These are phyloP conservation scores for Musa acuminata DNA, from an alignment of 176 grass and related monocot species.

Conservation along the genomic window DNA sequence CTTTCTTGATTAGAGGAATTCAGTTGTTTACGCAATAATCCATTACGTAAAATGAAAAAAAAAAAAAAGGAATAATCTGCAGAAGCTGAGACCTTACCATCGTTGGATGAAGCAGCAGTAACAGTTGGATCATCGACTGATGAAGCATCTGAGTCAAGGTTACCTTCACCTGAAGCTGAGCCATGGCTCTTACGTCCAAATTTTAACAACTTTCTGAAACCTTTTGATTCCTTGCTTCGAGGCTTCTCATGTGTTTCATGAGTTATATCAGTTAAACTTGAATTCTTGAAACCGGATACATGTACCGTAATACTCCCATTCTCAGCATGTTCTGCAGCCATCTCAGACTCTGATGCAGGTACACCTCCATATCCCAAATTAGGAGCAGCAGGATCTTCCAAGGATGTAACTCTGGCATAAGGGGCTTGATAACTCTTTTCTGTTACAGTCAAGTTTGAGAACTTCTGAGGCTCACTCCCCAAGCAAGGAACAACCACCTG, in stretches of 20 bases:
- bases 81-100: slow-evolving; percentile 47
- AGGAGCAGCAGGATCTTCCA: slow-evolving; percentile 39
- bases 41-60: background rate
- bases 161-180: slow-evolving; percentile 33
- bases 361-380: slow-evolving; percentile 7
- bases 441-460: background rate
- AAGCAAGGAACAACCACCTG: slow-evolving; percentile 36
- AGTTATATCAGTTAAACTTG: slow-evolving; percentile 28
- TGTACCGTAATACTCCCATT: slow-evolving; percentile 40
- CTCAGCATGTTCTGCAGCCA: slow-evolving; percentile 6
- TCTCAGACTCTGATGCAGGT: slow-evolving; percentile 31
- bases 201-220: slow-evolving; percentile 82
- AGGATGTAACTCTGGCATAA: slow-evolving; percentile 48
- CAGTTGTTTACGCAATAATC: background rate
- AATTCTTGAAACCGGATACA: slow-evolving; percentile 22
- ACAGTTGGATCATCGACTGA: slow-evolving; percentile 46
- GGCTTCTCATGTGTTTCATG: slow-evolving; percentile 30
- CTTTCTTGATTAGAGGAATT: background rate
- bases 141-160: slow-evolving; percentile 36
- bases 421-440: slow-evolving; percentile 63
- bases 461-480: slow-evolving; percentile 35
- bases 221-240: slow-evolving; percentile 65
- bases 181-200: slow-evolving; percentile 73
- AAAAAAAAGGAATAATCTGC: background rate
- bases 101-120: slow-evolving; percentile 26